Evolutionary conservation across 2,329 filamentous ascomycete species (phyloP), one percentile per base, ranked within the genome.

Genomic region (Acrocalymma vagum): DNA sequence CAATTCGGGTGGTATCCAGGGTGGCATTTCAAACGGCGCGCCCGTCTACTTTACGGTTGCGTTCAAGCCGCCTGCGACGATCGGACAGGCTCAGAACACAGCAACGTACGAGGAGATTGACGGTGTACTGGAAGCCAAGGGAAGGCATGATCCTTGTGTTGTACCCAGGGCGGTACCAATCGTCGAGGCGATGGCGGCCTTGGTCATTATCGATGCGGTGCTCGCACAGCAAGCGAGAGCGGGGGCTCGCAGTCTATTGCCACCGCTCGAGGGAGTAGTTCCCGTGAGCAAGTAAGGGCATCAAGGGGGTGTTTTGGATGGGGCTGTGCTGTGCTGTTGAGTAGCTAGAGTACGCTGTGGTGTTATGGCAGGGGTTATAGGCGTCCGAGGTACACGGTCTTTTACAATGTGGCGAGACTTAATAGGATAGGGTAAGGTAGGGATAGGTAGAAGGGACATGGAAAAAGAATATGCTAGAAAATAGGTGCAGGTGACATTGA

Each of bases 61-160:
- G 11, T 97, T 97, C 83, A 97, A 97, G 80, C 89, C 93, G 8
- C 85, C 93, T 3, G 92, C 93, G 20, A 97, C 94, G 3, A 97
- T 97, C 65, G 87, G 89, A 29, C 87, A 93, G 73, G 87, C 88
- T 28, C 93, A 97, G 76, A 80, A 79, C 10, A 97, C 94, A 1
- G 85, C 86, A 7, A 87, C 82, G 8, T 97, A 95, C 71, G 86
- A 87, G 45, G 87, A 86, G 29, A 75, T 79, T 8, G 83, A 88
- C 52, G 94, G 94, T 34, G 75, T 82, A 3, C 78, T 97, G 22
- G 89, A 91, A 49, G 91, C 92, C 34, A 97, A 96, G 81, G 94
- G 94, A 15, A 80, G 94, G 44, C 93, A 97, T 70, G 93, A 97
- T 66, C 92, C 94, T 3, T 95, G 90, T 62, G 93, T 97, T 14